Evolutionary conservation across 2,329 filamentous ascomycete species (phyloP), one percentile per base, ranked within the genome.

Genomic region (Botryotinia globosa): DNA sequence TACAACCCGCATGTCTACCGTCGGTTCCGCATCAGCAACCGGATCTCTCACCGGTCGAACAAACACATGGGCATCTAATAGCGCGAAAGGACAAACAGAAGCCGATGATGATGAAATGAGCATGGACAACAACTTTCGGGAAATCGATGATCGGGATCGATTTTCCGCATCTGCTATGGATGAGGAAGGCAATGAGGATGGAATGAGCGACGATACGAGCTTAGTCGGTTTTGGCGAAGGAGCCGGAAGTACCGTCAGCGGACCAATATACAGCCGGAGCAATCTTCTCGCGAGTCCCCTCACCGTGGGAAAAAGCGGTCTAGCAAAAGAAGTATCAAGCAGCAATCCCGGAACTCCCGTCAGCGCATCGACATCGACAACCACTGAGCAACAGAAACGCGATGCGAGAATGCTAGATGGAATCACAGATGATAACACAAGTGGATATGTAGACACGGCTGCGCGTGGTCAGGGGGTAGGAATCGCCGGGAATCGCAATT

Each of bases 171-270:
- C 80, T 56, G 83, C 84, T 39, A 88, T 88, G 85, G 87, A 89
- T 73, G 76, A 78, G 48, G 79, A 79, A 68, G 71, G 77, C 68
- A 77, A 79, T 64, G 74, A 69, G 16, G 79, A 81, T 75, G 92
- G 92, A 73, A 91, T 96, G 87, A 95, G 92, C 78, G 94, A 97
- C 78, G 94, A 97, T 69, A 93, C 91, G 3, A 95, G 92, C 75
- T 86, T 98, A 9, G 95, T 98, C 16, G 95, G 92, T 0, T 98
- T 98, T 77, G 95, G 95, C 67, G 94, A 98, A 81, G 95, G 94
- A 48, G 94, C 95, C 16, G 93, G 91, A 77, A 94, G 92, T 81
- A 94, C 94, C 8, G 90, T 94, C 73, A 93, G 90, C 74, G 94
- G 94, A 0, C 93, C 93, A 56, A 92, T 92, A 80, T 87, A 92